phyloP scores from a whole-genome alignment of 352 stramenopile species.

The Phytophthora syringae region DNA sequence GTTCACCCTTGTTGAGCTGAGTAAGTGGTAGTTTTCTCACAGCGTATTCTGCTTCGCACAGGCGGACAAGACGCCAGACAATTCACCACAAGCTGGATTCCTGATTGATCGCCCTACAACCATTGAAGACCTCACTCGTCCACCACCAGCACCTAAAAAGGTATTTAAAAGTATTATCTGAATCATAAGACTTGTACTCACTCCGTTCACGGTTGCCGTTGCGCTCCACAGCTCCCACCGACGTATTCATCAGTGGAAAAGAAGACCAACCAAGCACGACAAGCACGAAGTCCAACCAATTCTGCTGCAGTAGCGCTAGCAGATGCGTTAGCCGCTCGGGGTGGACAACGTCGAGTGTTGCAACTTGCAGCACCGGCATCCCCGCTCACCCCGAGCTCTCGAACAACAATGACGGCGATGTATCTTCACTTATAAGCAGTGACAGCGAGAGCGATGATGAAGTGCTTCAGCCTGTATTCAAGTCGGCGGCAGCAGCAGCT shows the following conservation, averaged over 20 bases:
- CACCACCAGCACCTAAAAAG: conserved; percentile 41
- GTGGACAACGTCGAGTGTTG: conserved; percentile 21
- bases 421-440: conserved; percentile 81
- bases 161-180: conserved; percentile 1
- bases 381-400: conserved; percentile 5
- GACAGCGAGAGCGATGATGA: conserved; percentile 81
- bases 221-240: conserved; percentile 15
- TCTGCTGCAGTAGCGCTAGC: conserved; percentile 27
- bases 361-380: conserved; percentile 11
- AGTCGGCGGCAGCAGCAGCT: conserved; percentile 31
- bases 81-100: not conserved
- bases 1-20: not conserved
- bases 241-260: conserved; percentile 23
- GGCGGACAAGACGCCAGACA: conserved; percentile 37
- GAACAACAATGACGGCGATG: conserved; percentile 58
- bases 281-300: conserved; percentile 30
- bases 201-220: not conserved
- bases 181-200: not conserved
- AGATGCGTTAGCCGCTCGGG: conserved; percentile 26
- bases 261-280: conserved; percentile 30
- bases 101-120: conserved; percentile 18
- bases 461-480: conserved; percentile 67
- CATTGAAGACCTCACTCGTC: conserved; percentile 47
- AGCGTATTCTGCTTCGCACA: conserved; percentile 7
- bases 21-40: not conserved